phyloP scores from a whole-genome alignment of 2,329 filamentous ascomycete genomes.

The Ceratocystis alfenasii region DNA sequence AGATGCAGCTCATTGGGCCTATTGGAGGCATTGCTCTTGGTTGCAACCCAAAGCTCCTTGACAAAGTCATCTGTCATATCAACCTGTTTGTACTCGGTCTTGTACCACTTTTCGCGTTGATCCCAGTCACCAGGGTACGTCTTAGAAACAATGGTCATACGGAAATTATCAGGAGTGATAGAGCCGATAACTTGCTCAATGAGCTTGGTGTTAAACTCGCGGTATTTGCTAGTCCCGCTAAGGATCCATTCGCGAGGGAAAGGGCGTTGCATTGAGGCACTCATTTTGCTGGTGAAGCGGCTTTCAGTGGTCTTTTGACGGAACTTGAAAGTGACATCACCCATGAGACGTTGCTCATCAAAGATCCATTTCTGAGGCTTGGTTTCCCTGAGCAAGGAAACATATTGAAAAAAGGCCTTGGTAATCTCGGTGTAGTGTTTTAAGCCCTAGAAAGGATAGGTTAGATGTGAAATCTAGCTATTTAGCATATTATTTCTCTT shows the following conservation, averaged over 20 bases:
- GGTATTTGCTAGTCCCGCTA: constrained; percentile 63
- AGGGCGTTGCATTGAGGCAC: constrained; percentile 81
- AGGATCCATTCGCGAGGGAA: constrained; percentile 78
- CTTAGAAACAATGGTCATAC: constrained; percentile 70
- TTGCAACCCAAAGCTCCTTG: constrained; percentile 54
- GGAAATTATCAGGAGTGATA: constrained; percentile 78
- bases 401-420: constrained; percentile 81
- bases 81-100: constrained; percentile 80
- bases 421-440: constrained; percentile 71
- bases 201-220: constrained; percentile 65
- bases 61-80: constrained; percentile 68
- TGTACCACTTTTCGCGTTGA: constrained; percentile 91
- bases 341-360: constrained; percentile 78
- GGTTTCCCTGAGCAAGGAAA: constrained; percentile 68
- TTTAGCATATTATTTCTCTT: neutral
- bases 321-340: constrained; percentile 90
- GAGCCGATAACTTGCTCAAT: constrained; percentile 64
- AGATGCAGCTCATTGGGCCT: constrained; percentile 65
- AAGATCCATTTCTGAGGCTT: constrained; percentile 88
- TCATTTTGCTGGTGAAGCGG: constrained; percentile 75
- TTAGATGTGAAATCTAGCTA: constrained; percentile 16
- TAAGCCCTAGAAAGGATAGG: constrained; percentile 41
- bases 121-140: constrained; percentile 76
- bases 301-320: constrained; percentile 84
- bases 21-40: constrained; percentile 42